Base-by-base conservation (phyloP, 495 filamentous ascomycete species). In the Penicillium malachiteum region DNA sequence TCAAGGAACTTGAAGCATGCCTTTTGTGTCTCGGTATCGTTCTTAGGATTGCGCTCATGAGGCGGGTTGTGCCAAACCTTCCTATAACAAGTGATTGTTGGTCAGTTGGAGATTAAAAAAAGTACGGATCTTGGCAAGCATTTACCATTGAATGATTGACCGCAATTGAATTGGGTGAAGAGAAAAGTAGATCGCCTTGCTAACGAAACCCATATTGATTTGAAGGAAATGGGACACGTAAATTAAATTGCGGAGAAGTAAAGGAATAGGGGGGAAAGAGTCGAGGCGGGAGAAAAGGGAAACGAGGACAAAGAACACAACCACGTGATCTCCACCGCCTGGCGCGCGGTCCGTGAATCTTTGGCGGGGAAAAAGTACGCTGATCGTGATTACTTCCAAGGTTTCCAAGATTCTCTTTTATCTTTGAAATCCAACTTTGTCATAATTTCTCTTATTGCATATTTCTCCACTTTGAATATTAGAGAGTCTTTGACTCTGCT, bases 21-120 rank as follows among this genome's bases (percentile, higher is more conserved):
- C 67, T 82, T 83, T 54, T 94, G 80, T 3, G 86, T 88, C 37
- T 77, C 73, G 5, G 85, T 75, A 68, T 97, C 95, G 55, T 91
- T 87, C 52, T 78, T 77, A 54, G 79, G 74, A 61, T 95, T 81
- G 42, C 95, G 90, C 68, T 84, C 85, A 73, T 98, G 90, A 26
- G 94, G 89, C 0, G 95, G 87, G 58, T 92, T 88, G 75, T 97
- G 94, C 92, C 92, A 97, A 60, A 93, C 78, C 80, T 93, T 95
- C 92, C 92, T 97, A 68, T 56, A 51, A 37, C 14, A 32, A 43
- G 9, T 13, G 12, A 37, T 26, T 26, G 21, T 26, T 26, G 21
- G 21, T 26, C 21, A 26, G 21, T 26, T 26, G 21, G 21, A 26
- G 21, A 26, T 26, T 26, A 26, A 26, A 1, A 26, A 26, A 26